Evolutionary conservation across 1,284 basidiomycete genomes (phyloP), one percentile per base, ranked within the genome.

Genomic region (Marasmius oreades): DNA sequence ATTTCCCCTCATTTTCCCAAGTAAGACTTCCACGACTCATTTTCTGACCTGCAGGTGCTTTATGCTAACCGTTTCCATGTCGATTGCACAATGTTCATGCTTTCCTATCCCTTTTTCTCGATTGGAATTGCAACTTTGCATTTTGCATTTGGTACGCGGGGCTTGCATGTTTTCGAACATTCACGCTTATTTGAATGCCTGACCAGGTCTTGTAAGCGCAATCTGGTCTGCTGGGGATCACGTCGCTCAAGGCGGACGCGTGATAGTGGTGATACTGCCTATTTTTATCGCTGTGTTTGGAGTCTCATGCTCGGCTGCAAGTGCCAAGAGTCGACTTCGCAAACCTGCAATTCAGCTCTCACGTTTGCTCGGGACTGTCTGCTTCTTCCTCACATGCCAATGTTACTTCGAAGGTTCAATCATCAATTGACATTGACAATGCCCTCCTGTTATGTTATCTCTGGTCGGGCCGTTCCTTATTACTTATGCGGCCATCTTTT

Each of bases 81-180:
- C 43, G 10, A 53, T 22, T 42, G 36, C 36, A 23, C 51, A 24
- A 26, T 42, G 18, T 10, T 34, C 51, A 18, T 53, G 11, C 34
- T 44, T 43, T 26, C 26, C 45, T 18, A 46, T 47, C 28, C 53
- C 36, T 26, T 55, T 55, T 44, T 31, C 53, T 18, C 24, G 18
- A 20, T 28, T 24, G 28, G 53, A 47, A 54, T 18, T n/a, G 53
- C 28, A 42, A 70, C 69, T 5, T 69, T 62, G 26, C 57, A 6
- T 4, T 20, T 39, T 12, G 14, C 14, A 4, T 4, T 39, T 16
- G 37, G 37, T 39, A 14, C 14, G 37, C 37, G 10, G 4, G 28
- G 10, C 28, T 5, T 39, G 5, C 14, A 5, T 39, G 5, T 4
- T 39, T 20, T 39, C 14, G 5, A 39, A 16, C 37, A 36, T 16